phyloP scores from a whole-genome alignment of 805 yeast species.

The Scheffersomyces coipomensis region DNA sequence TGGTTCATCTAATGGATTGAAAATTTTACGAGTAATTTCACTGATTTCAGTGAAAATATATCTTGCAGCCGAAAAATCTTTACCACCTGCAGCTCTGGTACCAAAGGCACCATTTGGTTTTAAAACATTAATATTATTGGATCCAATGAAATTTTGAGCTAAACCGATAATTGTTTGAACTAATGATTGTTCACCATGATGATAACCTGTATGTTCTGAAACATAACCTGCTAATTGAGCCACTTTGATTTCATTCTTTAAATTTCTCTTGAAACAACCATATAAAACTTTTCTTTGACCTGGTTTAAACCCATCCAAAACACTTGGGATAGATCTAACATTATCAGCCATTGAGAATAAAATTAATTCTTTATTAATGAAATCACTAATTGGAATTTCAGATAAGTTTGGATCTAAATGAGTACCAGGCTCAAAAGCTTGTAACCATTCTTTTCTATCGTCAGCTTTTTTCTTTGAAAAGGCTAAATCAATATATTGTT shows the following conservation, averaged over 20 bases:
- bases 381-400: slow-evolving; percentile 86
- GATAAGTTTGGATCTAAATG: slow-evolving; percentile 75
- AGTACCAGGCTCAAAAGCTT: slow-evolving; percentile 89
- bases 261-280: slow-evolving; percentile 82
- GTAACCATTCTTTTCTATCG: slow-evolving; percentile 95
- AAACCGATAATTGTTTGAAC: slow-evolving; percentile 88
- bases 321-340: slow-evolving; percentile 90
- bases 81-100: slow-evolving; percentile 95
- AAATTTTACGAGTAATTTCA: slow-evolving; percentile 71
- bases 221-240: slow-evolving; percentile 89
- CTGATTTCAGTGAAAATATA: slow-evolving; percentile 87
- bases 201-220: slow-evolving; percentile 86
- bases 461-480: slow-evolving; percentile 95
- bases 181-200: slow-evolving; percentile 90
- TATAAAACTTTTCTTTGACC: slow-evolving; percentile 92
- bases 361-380: slow-evolving; percentile 92
- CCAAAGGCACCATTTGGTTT: slow-evolving; percentile 96
- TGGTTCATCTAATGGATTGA: slow-evolving; percentile 78
- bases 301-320: slow-evolving; percentile 93
- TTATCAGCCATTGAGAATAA: slow-evolving; percentile 96
- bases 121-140: slow-evolving; percentile 81
- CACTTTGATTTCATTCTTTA: slow-evolving; percentile 78
- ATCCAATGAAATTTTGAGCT: slow-evolving; percentile 93
- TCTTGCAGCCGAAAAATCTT: slow-evolving; percentile 98
- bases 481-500: slow-evolving; percentile 80